These are phyloP conservation scores for Cutaneotrichosporon sp. DNA, from an alignment of 1,284 basidiomycete species.

Conservation along the genomic window DNA sequence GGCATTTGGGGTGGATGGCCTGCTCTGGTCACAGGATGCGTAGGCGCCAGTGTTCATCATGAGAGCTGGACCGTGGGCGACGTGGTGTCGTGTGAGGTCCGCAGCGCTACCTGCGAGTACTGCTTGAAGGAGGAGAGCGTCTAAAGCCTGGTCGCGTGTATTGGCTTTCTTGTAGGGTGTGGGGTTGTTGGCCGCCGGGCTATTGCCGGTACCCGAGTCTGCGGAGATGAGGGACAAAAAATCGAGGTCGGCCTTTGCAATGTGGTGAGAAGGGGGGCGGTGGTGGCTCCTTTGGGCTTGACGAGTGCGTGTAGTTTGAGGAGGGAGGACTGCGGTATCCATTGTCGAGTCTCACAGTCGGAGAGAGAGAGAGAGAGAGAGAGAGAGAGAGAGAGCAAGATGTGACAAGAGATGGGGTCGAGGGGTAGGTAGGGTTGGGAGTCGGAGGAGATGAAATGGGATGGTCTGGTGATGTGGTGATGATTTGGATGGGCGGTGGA, in stretches of 20 bases:
- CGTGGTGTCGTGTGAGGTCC: slow-evolving; percentile 43
- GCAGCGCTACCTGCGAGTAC: slow-evolving; percentile 45
- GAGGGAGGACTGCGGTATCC: slow-evolving; percentile 53
- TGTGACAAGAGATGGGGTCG: not conserved
- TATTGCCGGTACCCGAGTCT: slow-evolving; percentile 11
- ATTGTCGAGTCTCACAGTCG: not conserved
- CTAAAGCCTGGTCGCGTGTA: slow-evolving; percentile 27
- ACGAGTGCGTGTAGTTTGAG: slow-evolving; percentile 54
- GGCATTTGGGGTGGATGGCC: slow-evolving; percentile 30
- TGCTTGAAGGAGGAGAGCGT: slow-evolving; percentile 44
- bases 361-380: slow-evolving; percentile 46
- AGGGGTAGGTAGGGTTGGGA: too few relatives aligned
- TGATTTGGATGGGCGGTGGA: too few relatives aligned
- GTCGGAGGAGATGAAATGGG: not conserved
- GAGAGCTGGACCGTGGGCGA: slow-evolving; percentile 35
- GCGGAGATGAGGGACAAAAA: slow-evolving; percentile 41
- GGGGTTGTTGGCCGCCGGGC: not conserved
- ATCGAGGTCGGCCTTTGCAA: slow-evolving; percentile 39
- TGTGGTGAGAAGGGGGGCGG: slow-evolving; percentile 30
- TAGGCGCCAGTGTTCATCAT: slow-evolving; percentile 38
- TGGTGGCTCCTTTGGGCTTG: slow-evolving; percentile 62
- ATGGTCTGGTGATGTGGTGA: not conserved
- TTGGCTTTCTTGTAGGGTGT: slow-evolving; percentile 16
- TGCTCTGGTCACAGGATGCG: slow-evolving; percentile 42
- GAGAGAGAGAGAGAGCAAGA: not conserved